Evolutionary conservation across 176 grass and related monocot species (phyloP).

Genomic region (Carex pumila): DNA sequence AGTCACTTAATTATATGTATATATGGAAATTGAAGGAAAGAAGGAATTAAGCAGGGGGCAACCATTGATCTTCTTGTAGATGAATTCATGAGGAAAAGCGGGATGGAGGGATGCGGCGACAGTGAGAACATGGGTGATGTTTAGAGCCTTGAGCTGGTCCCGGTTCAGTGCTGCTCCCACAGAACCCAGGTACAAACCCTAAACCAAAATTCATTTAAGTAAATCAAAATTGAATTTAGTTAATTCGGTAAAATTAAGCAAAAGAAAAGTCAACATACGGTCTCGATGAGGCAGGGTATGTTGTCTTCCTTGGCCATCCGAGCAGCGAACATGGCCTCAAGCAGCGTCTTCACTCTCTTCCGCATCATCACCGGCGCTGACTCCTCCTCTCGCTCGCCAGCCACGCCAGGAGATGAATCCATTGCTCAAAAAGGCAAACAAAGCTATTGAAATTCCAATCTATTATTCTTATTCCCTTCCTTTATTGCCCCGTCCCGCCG

Average conservation of each 20-base stretch:
- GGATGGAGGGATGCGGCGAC: constrained; percentile 70
- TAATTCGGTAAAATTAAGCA: neutral
- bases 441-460: too few relatives aligned
- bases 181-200: constrained; percentile 90
- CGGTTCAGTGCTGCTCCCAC: constrained; percentile 69
- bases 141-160: constrained; percentile 52
- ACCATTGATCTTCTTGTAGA: constrained; percentile 89
- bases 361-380: neutral
- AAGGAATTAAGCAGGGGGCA: neutral
- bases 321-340: constrained; percentile 24
- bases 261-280: neutral
- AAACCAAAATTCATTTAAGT: neutral
- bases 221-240: too few relatives aligned
- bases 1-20: neutral
- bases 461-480: too few relatives aligned
- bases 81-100: constrained; percentile 57
- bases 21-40: neutral
- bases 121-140: constrained; percentile 68
- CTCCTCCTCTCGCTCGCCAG: too few relatives aligned
- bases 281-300: constrained; percentile 24
- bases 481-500: too few relatives aligned
- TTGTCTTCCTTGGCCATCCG: constrained; percentile 36
- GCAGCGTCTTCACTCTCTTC: neutral
- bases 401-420: too few relatives aligned
- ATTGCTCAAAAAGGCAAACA: too few relatives aligned